Evolutionary conservation across 768 basidiomycete genomes (phyloP), one percentile per base, ranked within the genome.

Genomic region (Lactarius psammicola): DNA sequence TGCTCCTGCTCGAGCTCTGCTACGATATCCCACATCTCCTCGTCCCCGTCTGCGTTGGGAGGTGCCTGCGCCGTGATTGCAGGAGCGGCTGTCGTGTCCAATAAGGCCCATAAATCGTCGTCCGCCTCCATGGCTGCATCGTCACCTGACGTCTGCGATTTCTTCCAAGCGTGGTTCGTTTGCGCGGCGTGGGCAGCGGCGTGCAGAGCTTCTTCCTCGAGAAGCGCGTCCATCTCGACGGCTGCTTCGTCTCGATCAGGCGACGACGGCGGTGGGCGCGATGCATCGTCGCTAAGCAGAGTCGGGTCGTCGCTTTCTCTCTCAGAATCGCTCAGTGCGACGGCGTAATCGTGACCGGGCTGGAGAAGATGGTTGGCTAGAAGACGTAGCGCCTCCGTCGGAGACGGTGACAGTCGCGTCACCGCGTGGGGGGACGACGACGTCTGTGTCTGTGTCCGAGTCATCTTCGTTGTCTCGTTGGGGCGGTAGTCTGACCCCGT

Each of bases 21-120:
- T 60, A 90, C 76, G 49, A 88, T 79, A 68, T 86, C 82, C 87
- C 92, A 92, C 82, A 91, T 84, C 7, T 90, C 89, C 49, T 85
- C 84, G 38, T 89, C 86, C 7, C 84, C 83, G 18, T 77, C 72
- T 23, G 68, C 63, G 1, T 65, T 70, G 4, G 72, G 59, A 20
- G 68, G 57, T 15, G 13, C 61, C 13, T 53, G 53, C 60, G 67
- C 30, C 59, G 53, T 54, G 18, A 51, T 28, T 5, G 62, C 53
- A 5, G n/a, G 28, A 18, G 69, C 46, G 2, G 66, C 17, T 7
- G 60, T 34, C 0, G 59, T 62, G 17, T 71, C 71, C n/a, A 76
- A 40, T 56, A 57, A 70, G 23, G 74, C 74, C 77, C 80, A 78
- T 66, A 78, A 73, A 13, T 76, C 75, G 68, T 82, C 81, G 44